phyloP scores from a whole-genome alignment of 169 alveolate species.

The Eimeria zaria region DNA sequence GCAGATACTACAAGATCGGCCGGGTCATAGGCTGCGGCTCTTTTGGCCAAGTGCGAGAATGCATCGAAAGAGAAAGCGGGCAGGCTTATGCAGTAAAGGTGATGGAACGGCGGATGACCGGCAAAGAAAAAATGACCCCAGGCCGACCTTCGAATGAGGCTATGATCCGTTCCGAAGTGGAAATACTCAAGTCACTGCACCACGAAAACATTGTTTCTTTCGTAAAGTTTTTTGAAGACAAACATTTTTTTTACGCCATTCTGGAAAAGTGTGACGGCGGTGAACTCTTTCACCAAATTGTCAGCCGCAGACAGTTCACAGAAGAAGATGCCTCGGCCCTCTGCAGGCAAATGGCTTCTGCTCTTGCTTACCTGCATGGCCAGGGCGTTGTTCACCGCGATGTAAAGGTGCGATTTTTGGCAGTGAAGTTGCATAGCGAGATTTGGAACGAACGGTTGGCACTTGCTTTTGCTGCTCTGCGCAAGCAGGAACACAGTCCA shows the following conservation, averaged over 20 bases:
- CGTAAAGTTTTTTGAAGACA: constrained; percentile 91
- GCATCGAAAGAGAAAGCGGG: constrained; percentile 85
- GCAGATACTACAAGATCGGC: constrained; percentile 78
- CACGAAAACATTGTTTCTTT: constrained; percentile 77
- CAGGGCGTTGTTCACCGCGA: constrained; percentile 91
- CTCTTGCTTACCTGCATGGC: constrained; percentile 89
- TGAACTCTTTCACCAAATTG: constrained; percentile 89
- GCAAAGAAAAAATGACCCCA: constrained; percentile 72
- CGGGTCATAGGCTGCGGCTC: constrained; percentile 85
- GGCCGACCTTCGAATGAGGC: constrained; percentile 84
- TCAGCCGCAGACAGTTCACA: constrained; percentile 86
- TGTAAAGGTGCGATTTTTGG: constrained; percentile 84
- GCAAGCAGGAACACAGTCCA: background rate
- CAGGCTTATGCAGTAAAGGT: constrained; percentile 91
- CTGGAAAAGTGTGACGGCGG: constrained; percentile 93
- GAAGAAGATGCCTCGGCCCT: constrained; percentile 87
- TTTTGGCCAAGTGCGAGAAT: constrained; percentile 90
- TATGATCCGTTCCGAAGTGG: constrained; percentile 90
- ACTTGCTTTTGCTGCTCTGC: constrained; percentile 17
- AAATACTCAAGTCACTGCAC: constrained; percentile 89
- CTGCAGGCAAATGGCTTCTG: constrained; percentile 88
- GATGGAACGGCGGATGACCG: constrained; percentile 88
- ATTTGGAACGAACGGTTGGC: background rate
- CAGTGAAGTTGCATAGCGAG: background rate
- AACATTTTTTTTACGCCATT: constrained; percentile 85